Base-by-base conservation (phyloP, 768 basidiomycete species). In the Floccularia luteovirens region DNA sequence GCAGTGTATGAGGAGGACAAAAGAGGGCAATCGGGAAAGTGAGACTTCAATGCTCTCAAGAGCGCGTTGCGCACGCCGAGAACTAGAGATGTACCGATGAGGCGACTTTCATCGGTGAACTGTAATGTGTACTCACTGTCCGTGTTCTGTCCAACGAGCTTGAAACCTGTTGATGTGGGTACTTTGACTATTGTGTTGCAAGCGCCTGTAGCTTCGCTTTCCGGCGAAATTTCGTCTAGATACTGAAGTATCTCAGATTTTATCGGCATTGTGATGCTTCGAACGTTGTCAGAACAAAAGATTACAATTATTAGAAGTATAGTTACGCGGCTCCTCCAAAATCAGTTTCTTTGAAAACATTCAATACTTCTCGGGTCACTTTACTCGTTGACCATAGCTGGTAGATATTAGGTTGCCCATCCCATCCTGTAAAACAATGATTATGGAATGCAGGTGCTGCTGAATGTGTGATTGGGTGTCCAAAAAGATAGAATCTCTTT, bases 131-230 rank as follows among this genome's bases (percentile, higher is more conserved):
- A 33, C 52, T 22, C 38, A 59, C 59, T 63, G 39, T 63, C 62
- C 2, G 62, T 64, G 25, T 64, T 64, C 36, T 58, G 56, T 3
- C 62, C 62, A 12, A 64, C 54, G 20, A 64, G 53, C 38, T 57
- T 60, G 28, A 46, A 43, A 3, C 55, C 55, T 3, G 22, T 36
- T 4, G 48, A 43, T 2, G 47, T 46, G 17, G 54, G 53, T 12
- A 62, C 57, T 42, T 62, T 64, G 21, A 64, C 56, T 20, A 64
- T 57, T 2, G 62, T 64, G 35, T 64, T 64, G 25, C 59, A 60
- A 2, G 61, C 61, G 8, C 52, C 56, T 5, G 61, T 61, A 3
- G 53, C 44, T 32, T 42, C 40, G 20, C 57, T 56, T 45, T 62
- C 62, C 0, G 54, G 54, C 2, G 60, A 55, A 7, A 62, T 22